Conservation (phyloP, 768 basidiomycete genomes). For the Cubamyces lactineus region DNA sequence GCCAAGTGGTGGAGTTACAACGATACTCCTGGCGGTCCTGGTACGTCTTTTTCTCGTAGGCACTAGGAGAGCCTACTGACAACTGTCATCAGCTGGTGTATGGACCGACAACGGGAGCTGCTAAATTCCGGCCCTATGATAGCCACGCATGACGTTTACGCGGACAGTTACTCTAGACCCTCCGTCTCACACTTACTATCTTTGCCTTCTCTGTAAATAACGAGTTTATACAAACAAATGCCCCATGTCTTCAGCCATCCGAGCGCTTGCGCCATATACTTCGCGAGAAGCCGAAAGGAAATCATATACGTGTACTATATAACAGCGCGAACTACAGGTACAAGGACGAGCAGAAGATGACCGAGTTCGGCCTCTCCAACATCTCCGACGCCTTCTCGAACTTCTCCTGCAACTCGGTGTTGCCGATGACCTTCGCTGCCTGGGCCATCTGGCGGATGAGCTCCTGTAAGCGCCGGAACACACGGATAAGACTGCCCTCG, state of each 20-base stretch:
- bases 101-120: slow-evolving; percentile 57
- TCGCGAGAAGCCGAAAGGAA: background rate
- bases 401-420: slow-evolving; percentile 89
- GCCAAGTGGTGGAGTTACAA: slow-evolving; percentile 67
- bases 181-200: background rate
- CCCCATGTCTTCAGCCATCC: background rate
- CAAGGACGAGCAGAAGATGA: slow-evolving; percentile 88
- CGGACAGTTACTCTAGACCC: no score
- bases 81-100: slow-evolving; percentile 47
- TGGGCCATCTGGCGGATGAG: slow-evolving; percentile 94
- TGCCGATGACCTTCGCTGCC: slow-evolving; percentile 96
- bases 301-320: background rate
- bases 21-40: slow-evolving; percentile 56
- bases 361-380: slow-evolving; percentile 92
- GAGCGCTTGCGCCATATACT: no score
- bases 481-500: slow-evolving; percentile 95
- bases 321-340: slow-evolving; percentile 53
- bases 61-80: background rate
- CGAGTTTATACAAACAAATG: background rate
- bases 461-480: slow-evolving; percentile 93
- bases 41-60: slow-evolving; percentile 35
- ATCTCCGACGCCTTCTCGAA: slow-evolving; percentile 91
- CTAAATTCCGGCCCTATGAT: slow-evolving; percentile 13
- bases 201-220: background rate
- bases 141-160: no score